Evolutionary conservation across 768 basidiomycete genomes (phyloP).

Genomic region (Russula virescens): DNA sequence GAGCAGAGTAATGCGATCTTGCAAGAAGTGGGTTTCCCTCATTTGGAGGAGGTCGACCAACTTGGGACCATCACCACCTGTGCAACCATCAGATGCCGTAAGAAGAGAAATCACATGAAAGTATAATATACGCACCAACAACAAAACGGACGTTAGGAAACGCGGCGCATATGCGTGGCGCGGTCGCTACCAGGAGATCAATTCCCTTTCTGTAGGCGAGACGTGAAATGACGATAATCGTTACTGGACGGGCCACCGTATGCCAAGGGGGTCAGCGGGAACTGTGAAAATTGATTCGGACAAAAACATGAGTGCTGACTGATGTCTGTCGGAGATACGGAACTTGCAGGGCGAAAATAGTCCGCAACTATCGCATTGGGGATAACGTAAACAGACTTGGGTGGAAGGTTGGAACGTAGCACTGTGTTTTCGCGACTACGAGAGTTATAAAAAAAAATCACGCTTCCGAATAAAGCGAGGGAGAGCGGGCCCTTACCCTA

Average conservation of each 20-base stretch:
- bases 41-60: slow-evolving; percentile 92
- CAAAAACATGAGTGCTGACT: slow-evolving; percentile 40
- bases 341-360: slow-evolving; percentile 66
- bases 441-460: background rate
- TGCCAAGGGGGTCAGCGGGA: background rate
- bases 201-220: slow-evolving; percentile 95
- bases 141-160: slow-evolving; percentile 88
- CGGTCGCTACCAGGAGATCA: slow-evolving; percentile 88
- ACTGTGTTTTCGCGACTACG: slow-evolving; percentile 97
- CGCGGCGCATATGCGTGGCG: slow-evolving; percentile 78
- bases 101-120: slow-evolving; percentile 3
- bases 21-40: slow-evolving; percentile 83
- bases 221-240: slow-evolving; percentile 84
- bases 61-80: slow-evolving; percentile 94
- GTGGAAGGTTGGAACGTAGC: slow-evolving; percentile 65
- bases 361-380: slow-evolving; percentile 88
- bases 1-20: slow-evolving; percentile 87
- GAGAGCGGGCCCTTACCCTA: slow-evolving; percentile 56
- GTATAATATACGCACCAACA: slow-evolving; percentile 49
- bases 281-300: too few species aligned
- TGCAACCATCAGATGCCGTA: background rate
- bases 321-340: slow-evolving; percentile 41
- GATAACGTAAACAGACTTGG: slow-evolving; percentile 77
- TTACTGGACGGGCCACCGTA: slow-evolving; percentile 48
- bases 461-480: background rate